These are phyloP conservation scores for Phaseolus coccineus DNA, from an alignment of 331 rosid species.

Conservation along the genomic window DNA sequence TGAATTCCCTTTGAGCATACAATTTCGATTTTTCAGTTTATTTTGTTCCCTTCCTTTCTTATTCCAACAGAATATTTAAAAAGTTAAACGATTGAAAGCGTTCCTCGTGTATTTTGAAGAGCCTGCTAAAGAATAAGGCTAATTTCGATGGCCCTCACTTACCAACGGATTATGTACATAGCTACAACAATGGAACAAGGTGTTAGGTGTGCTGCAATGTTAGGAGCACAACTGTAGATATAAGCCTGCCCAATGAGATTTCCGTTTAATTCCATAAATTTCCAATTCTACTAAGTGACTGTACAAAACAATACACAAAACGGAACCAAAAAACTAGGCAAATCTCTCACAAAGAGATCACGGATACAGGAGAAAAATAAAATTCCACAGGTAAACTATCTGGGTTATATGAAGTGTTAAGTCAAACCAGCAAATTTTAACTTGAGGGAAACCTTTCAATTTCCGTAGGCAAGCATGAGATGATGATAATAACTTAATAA, in stretches of 20 bases:
- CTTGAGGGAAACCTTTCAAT: neutral
- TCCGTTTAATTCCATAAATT: slow-evolving; percentile 10
- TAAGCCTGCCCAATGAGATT: neutral
- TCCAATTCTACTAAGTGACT: neutral
- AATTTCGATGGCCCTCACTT: neutral
- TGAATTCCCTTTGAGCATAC: neutral
- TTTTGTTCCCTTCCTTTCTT: neutral
- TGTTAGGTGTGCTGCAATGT: neutral
- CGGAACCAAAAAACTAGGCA: neutral
- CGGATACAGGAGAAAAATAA: neutral
- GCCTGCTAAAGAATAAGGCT: neutral
- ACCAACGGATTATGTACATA: neutral
- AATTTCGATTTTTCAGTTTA: neutral
- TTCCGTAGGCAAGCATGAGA: neutral
- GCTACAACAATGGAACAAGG: neutral
- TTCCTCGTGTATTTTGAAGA: neutral
- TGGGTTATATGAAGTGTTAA: neutral
- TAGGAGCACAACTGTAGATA: neutral
- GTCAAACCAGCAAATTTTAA: neutral
- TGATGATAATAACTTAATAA: neutral
- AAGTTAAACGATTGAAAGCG: neutral
- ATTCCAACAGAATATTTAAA: neutral
- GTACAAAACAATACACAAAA: neutral
- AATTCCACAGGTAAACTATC: slow-evolving; percentile 1
- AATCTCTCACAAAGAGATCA: neutral